A percentile compares a stretch with the other conserved stretches of the same genome.
Evolutionary conservation across 2,329 filamentous ascomycete genomes (phyloP).

Genomic region (Calonectria crousiana): DNA sequence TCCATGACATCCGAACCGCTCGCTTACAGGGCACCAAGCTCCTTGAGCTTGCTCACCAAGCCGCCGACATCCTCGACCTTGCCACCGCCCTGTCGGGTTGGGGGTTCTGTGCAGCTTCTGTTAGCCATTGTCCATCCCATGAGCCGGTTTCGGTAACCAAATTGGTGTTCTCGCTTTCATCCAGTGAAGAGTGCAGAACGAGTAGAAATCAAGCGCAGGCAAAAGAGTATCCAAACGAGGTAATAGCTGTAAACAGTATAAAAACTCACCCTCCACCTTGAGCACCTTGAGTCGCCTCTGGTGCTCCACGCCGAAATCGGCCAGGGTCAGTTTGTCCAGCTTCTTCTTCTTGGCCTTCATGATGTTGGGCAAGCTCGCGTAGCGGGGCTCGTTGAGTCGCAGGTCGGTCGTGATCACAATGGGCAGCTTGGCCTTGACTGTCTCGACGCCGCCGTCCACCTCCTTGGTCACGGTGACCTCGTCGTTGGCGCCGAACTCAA

Average conservation of each 20-base stretch:
- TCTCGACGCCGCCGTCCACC: slow-evolving; percentile 96
- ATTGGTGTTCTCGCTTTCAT: neutral
- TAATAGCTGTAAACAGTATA: neutral
- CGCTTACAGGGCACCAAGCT: slow-evolving; percentile 86
- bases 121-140: slow-evolving; percentile 16
- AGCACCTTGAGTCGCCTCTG: slow-evolving; percentile 86
- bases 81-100: slow-evolving; percentile 88
- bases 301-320: slow-evolving; percentile 83
- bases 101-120: slow-evolving; percentile 73
- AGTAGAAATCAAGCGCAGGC: neutral
- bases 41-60: slow-evolving; percentile 94
- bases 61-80: slow-evolving; percentile 98
- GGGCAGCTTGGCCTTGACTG: slow-evolving; percentile 85
- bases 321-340: slow-evolving; percentile 89
- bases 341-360: slow-evolving; percentile 99
- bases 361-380: slow-evolving; percentile 95
- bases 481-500: slow-evolving; percentile 80
- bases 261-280: slow-evolving; percentile 82
- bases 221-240: neutral
- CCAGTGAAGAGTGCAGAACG: neutral
- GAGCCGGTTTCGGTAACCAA: neutral
- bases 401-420: slow-evolving; percentile 97
- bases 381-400: slow-evolving; percentile 93
- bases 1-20: neutral
- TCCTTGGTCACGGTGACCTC: slow-evolving; percentile 85